These are phyloP conservation scores for Cladosporium sp. DNA, from an alignment of 2,329 filamentous ascomycete species.

Conservation along the genomic window DNA sequence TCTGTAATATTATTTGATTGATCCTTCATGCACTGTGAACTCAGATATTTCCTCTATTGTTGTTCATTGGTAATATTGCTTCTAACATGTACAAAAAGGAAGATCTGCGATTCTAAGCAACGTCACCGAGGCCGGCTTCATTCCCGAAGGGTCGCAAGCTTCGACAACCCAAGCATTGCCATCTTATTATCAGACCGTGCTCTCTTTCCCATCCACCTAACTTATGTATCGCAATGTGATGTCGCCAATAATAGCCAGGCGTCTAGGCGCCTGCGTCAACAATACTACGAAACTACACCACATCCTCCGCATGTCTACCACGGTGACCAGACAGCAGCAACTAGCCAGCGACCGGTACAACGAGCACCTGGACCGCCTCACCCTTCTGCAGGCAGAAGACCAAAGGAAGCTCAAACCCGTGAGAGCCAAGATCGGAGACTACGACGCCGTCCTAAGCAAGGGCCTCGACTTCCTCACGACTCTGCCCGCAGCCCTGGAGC, in stretches of 20 bases:
- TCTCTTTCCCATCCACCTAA: background rate
- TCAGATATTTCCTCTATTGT: background rate
- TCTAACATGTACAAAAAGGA: too few relatives aligned
- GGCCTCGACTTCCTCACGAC: background rate
- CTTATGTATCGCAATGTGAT: conserved; percentile 20
- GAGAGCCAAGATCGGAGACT: background rate
- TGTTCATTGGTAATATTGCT: background rate
- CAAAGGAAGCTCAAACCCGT: background rate
- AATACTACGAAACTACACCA: background rate
- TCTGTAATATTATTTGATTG: background rate
- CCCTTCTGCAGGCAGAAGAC: conserved; percentile 7
- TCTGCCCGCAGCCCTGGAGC: background rate
- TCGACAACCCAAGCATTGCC: background rate
- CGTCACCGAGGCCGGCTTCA: background rate
- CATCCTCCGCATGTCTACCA: background rate
- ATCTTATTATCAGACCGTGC: background rate
- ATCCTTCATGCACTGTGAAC: background rate
- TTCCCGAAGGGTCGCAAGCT: conserved; percentile 5
- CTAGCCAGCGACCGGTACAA: background rate
- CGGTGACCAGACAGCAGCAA: background rate
- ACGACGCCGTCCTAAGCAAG: background rate
- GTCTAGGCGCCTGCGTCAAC: conserved; percentile 15
- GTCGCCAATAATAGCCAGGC: conserved; percentile 13
- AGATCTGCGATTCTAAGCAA: background rate
- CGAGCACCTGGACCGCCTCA: background rate